These are phyloP conservation scores for Arthrobotrys musiformis DNA, from an alignment of 2,329 filamentous ascomycete species.

Conservation along the genomic window DNA sequence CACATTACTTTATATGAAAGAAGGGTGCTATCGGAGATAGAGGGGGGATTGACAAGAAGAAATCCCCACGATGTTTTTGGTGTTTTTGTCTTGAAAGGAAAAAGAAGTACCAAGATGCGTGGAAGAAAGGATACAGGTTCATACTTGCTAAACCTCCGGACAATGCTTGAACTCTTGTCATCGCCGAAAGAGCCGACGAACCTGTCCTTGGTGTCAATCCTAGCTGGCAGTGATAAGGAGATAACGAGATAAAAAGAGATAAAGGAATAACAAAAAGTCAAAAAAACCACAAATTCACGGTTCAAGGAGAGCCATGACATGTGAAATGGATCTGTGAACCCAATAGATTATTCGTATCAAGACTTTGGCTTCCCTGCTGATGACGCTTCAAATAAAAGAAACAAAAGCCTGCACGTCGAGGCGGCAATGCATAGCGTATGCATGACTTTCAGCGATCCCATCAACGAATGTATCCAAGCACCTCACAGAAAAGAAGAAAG, in stretches of 20 bases:
- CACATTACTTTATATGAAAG: conserved; percentile 7
- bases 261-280: conserved; percentile 1
- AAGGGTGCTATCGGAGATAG: conserved; percentile 3
- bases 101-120: conserved; percentile 47
- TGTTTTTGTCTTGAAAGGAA: conserved; percentile 16
- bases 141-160: conserved; percentile 49
- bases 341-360: conserved; percentile 31
- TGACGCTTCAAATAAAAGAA: background rate
- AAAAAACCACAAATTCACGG: conserved; percentile 15
- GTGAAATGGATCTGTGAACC: conserved; percentile 6
- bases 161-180: conserved; percentile 57
- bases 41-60: background rate
- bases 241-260: background rate
- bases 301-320: conserved; percentile 6
- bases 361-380: conserved; percentile 9
- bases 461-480: conserved; percentile 30
- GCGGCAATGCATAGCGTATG: conserved; percentile 9
- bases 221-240: conserved; percentile 29
- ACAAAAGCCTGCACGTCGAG: conserved; percentile 4
- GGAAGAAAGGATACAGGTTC: conserved; percentile 44
- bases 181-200: conserved; percentile 56
- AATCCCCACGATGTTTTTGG: conserved; percentile 11
- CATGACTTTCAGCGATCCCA: conserved; percentile 12
- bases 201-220: conserved; percentile 52
- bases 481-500: conserved; percentile 10